Evolutionary conservation across 192 early-diverging fungal genomes (phyloP).

Genomic region (Backusella parvicylindrica): DNA sequence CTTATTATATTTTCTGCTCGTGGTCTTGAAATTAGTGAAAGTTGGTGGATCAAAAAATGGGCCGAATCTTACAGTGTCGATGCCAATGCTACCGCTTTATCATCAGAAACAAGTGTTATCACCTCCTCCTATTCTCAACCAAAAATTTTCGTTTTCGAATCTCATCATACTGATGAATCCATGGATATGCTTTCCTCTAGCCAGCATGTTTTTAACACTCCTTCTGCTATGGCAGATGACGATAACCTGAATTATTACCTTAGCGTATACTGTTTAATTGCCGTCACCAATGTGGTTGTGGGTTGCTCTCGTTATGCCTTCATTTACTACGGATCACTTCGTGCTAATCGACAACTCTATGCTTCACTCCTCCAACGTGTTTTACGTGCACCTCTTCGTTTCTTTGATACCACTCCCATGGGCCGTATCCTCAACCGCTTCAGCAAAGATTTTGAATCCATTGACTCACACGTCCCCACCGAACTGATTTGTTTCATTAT

Average conservation of each 20-base stretch:
- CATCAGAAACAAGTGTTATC: neutral
- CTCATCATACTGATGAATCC: too few species aligned
- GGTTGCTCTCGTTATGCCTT: conserved; percentile 27
- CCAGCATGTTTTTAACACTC: neutral
- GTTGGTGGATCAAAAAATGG: conserved; percentile 68
- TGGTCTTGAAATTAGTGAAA: conserved; percentile 49
- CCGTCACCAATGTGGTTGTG: conserved; percentile 25
- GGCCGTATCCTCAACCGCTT: conserved; percentile 90
- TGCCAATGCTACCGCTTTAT: neutral
- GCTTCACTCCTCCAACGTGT: conserved; percentile 52
- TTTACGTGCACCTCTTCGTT: conserved; percentile 71
- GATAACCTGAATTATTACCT: conserved; percentile 54
- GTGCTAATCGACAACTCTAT: conserved; percentile 60
- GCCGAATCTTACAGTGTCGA: conserved; percentile 16
- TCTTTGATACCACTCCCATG: conserved; percentile 87
- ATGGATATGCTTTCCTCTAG: neutral
- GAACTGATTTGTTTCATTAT: conserved; percentile 46
- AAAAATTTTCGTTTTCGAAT: neutral
- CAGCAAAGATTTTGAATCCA: conserved; percentile 79
- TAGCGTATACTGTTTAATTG: conserved; percentile 53
- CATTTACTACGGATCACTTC: conserved; percentile 41
- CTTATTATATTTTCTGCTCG: conserved; percentile 42
- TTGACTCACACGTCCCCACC: conserved; percentile 62
- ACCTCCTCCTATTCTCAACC: neutral
- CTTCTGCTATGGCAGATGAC: conserved; percentile 12